Conservation (phyloP, 768 basidiomycete species). For the Hypholoma sublateritium region DNA sequence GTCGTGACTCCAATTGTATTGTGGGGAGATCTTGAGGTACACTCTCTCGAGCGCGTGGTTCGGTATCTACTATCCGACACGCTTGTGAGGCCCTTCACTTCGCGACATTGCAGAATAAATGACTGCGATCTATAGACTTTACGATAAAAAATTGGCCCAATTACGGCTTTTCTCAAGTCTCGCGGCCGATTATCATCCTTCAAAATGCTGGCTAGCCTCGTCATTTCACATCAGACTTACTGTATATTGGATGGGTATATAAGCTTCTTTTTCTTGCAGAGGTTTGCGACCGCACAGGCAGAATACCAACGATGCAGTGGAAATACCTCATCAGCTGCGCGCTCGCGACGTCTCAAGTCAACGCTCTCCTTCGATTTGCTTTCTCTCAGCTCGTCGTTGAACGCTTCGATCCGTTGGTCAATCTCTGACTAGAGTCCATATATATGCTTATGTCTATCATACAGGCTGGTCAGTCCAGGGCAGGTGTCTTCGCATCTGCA, state of each 20-base stretch:
- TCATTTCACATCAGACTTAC: not conserved
- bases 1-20: not conserved
- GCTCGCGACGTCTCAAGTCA: slow-evolving; percentile 4
- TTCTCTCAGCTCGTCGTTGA: slow-evolving; percentile 22
- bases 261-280: too few species aligned
- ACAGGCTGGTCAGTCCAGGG: not conserved
- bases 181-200: not conserved
- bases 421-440: not conserved
- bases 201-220: not conserved
- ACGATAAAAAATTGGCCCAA: not conserved
- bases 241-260: too few species aligned
- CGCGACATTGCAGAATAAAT: not conserved
- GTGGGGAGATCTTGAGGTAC: not conserved
- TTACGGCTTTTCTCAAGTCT: not conserved
- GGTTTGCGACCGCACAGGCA: not conserved
- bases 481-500: not conserved
- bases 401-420: slow-evolving; percentile 20
- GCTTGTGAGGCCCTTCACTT: not conserved
- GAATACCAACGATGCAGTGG: not conserved
- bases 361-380: slow-evolving; percentile 20
- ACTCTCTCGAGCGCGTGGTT: not conserved
- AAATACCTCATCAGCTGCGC: not conserved
- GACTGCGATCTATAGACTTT: not conserved
- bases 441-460: not conserved
- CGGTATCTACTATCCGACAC: not conserved